Evolutionary conservation across 2,329 filamentous ascomycete genomes (phyloP), one percentile per base, ranked within the genome.

Genomic region (Westerdykella aurantiaca): DNA sequence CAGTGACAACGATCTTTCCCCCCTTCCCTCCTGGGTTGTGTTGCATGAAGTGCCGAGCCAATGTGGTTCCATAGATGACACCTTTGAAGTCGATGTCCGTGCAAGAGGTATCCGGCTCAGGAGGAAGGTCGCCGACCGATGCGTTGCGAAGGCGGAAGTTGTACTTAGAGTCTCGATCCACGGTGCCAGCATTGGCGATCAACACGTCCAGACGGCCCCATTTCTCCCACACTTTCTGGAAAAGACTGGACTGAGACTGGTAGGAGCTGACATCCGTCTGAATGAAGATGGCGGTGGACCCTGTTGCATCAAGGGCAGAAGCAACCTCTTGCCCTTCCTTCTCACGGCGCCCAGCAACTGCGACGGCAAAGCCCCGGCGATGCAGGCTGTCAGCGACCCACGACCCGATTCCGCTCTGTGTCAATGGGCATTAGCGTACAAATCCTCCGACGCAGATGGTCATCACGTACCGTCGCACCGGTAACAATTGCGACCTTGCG

Each of bases 1-100:
- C 64, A 0, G 73, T 76, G 0, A 68, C 64, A 10, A 75, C 58
- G 41, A 76, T 72, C 43, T 61, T 68, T 1, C 73, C 73, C 2
- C 70, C 71, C 0, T 67, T 66, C 0, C 53, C 56, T 2, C 58
- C 51, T 2, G 49, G 38, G 44, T 77, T 78, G 45, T 75, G 65
- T 9, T 74, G 66, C 75, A 78, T 78, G 54, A 76, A 78, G 50
- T 78, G 74, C 1, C 68, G 71, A 0, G 76, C 72, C 7, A 78
- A 61, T 43, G 70, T 67, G 1, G 69, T 72, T 4, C 73, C 72
- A 45, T 76, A 76, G 0, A 78, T 52, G 1, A 76, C 63, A 3
- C 72, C 72, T 53, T 77, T 77, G 55, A 72, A 71, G 50, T 72
- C 67, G 29, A 73, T 56, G 43, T 78, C 73, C 2, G 73, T 76